phyloP scores from a whole-genome alignment of 768 basidiomycete genomes.

The Naematelia aurantialba region DNA sequence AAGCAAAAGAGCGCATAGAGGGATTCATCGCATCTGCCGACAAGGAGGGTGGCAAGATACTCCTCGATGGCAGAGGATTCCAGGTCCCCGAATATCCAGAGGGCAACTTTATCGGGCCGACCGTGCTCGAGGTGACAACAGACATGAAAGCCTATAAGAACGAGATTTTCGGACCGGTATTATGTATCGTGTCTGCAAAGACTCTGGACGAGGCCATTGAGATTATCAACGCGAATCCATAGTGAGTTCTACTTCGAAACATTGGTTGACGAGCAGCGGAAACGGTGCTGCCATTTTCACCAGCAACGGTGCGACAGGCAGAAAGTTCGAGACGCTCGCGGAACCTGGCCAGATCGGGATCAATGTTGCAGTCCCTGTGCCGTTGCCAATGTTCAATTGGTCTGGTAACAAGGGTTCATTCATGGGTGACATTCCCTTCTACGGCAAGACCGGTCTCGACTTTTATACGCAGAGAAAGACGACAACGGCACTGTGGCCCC shows the following conservation, averaged over 20 bases:
- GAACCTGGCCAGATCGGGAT: slow-evolving; percentile 89
- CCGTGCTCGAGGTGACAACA: slow-evolving; percentile 76
- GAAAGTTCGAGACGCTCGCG: slow-evolving; percentile 82
- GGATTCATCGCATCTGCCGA: slow-evolving; percentile 61
- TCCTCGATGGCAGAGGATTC: slow-evolving; percentile 75
- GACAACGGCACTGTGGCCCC: slow-evolving; percentile 85
- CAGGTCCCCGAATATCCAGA: slow-evolving; percentile 69
- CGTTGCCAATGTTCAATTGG: slow-evolving; percentile 89
- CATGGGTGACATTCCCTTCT: slow-evolving; percentile 83
- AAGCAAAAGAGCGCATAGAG: slow-evolving; percentile 72
- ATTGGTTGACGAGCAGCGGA: slow-evolving; percentile 51
- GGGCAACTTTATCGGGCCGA: slow-evolving; percentile 94
- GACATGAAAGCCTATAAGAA: slow-evolving; percentile 83
- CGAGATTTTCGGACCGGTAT: slow-evolving; percentile 92
- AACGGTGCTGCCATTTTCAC: slow-evolving; percentile 97
- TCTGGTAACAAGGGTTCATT: slow-evolving; percentile 78
- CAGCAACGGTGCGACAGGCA: slow-evolving; percentile 88
- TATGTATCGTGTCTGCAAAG: slow-evolving; percentile 71
- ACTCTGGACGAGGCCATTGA: slow-evolving; percentile 85
- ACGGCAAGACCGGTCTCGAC: slow-evolving; percentile 84
- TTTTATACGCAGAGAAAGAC: slow-evolving; percentile 99
- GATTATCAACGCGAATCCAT: slow-evolving; percentile 82
- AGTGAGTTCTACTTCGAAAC: slow-evolving; percentile 52
- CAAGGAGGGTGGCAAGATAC: slow-evolving; percentile 74
- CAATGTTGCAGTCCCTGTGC: slow-evolving; percentile 66